These are phyloP conservation scores for Naganishia sp. DNA, from an alignment of 1,284 basidiomycete genomes.

Conservation along the genomic window DNA sequence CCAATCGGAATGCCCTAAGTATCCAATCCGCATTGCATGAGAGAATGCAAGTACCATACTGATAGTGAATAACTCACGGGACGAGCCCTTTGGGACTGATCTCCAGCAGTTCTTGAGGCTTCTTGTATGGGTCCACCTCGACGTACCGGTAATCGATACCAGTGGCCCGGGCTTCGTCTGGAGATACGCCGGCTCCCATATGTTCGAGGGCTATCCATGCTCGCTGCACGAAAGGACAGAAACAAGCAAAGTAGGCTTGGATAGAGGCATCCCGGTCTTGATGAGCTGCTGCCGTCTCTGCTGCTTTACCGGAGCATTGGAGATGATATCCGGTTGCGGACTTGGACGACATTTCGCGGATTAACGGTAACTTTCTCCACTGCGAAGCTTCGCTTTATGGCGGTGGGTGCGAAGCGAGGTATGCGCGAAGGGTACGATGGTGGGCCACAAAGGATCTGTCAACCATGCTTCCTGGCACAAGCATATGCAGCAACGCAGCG, in stretches of 20 bases:
- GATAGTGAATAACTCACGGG: constrained; percentile 58
- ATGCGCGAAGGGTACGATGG: too few relatives aligned
- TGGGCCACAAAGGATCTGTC: too few relatives aligned
- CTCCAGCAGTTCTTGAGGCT: constrained; percentile 72
- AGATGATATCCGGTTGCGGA: constrained; percentile 56
- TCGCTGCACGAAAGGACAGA: constrained; percentile 70
- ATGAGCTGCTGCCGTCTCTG: constrained; percentile 60
- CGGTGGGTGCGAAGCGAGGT: too few relatives aligned
- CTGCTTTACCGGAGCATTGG: constrained; percentile 62
- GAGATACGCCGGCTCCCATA: constrained; percentile 10
- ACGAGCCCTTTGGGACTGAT: constrained; percentile 77
- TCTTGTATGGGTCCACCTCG: constrained; percentile 79
- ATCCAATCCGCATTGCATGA: not conserved
- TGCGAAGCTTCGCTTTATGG: too few relatives aligned
- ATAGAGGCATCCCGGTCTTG: constrained; percentile 50
- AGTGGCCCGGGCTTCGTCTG: constrained; percentile 3
- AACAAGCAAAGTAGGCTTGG: constrained; percentile 67
- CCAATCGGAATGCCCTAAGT: constrained; percentile 10
- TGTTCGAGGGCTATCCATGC: constrained; percentile 68
- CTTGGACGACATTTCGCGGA: constrained; percentile 21
- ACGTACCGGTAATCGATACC: constrained; percentile 27
- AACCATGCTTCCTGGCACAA: too few relatives aligned
- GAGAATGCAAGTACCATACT: constrained; percentile 4
- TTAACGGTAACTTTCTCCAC: too few relatives aligned
- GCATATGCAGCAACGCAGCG: too few relatives aligned